Evolutionary conservation across 2,329 filamentous ascomycete species (phyloP).

Genomic region (Aspergillus sp.): DNA sequence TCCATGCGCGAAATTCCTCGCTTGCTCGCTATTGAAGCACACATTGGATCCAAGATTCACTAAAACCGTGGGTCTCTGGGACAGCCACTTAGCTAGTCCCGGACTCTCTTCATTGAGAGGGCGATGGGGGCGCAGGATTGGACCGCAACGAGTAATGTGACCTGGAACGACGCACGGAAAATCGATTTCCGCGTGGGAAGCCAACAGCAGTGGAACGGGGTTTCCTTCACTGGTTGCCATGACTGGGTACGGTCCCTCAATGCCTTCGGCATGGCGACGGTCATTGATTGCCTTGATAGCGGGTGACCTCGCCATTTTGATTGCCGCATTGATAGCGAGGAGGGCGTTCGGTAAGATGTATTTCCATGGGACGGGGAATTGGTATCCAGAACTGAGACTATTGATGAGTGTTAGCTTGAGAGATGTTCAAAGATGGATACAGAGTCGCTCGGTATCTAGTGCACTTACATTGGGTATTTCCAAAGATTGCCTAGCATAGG

Average conservation of each 20-base stretch:
- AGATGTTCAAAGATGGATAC: not conserved
- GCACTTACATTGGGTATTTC: slow-evolving; percentile 20
- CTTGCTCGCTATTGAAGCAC: slow-evolving; percentile 25
- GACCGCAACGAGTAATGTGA: slow-evolving; percentile 44
- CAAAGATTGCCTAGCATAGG: slow-evolving; percentile 33
- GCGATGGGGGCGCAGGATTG: slow-evolving; percentile 38
- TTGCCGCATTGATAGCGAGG: slow-evolving; percentile 28
- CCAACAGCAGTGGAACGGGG: slow-evolving; percentile 16
- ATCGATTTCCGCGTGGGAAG: slow-evolving; percentile 28
- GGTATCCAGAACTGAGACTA: slow-evolving; percentile 42
- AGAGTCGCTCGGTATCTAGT: too few relatives aligned
- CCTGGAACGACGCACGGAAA: slow-evolving; percentile 35
- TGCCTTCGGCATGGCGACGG: slow-evolving; percentile 24
- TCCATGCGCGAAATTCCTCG: slow-evolving; percentile 38
- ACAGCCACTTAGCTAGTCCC: slow-evolving; percentile 43
- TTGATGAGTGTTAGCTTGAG: not conserved
- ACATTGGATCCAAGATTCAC: slow-evolving; percentile 46
- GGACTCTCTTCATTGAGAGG: slow-evolving; percentile 36
- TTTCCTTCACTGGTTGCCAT: not conserved
- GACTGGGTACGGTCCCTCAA: slow-evolving; percentile 20
- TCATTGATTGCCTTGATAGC: slow-evolving; percentile 16
- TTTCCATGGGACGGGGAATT: slow-evolving; percentile 45
- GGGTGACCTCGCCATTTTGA: not conserved
- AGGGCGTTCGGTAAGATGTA: slow-evolving; percentile 42
- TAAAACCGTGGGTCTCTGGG: slow-evolving; percentile 41